Evolutionary conservation across 352 stramenopile genomes (phyloP).

Genomic region (Phytophthora palmivora): DNA sequence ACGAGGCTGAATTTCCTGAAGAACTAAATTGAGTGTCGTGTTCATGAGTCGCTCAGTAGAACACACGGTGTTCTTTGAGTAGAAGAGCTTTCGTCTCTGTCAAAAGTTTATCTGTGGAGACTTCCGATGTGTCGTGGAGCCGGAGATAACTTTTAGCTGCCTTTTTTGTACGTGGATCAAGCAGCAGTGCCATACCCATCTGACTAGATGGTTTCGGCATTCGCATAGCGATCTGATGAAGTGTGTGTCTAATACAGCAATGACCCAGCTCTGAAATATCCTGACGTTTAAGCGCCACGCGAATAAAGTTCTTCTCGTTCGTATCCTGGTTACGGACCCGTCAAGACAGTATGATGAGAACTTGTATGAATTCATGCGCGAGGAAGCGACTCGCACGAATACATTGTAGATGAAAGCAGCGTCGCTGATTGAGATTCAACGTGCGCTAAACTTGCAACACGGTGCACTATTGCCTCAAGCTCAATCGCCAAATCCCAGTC

Average conservation of each 20-base stretch:
- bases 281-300: neutral
- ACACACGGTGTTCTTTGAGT: neutral
- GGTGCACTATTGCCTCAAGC: slow-evolving; percentile 3
- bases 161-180: slow-evolving; percentile 1
- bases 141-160: slow-evolving; percentile 2
- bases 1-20: too few species aligned
- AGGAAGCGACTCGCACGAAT: neutral
- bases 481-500: slow-evolving; percentile 1
- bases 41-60: too few species aligned
- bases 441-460: slow-evolving; percentile 2
- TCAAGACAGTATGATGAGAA: neutral
- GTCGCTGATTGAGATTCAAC: slow-evolving; percentile 2
- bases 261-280: neutral
- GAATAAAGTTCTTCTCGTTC: neutral
- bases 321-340: neutral
- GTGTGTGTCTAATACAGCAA: neutral
- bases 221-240: neutral
- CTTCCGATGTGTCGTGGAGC: neutral
- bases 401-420: slow-evolving; percentile 7
- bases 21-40: too few species aligned
- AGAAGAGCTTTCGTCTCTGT: neutral
- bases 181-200: slow-evolving; percentile 1
- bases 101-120: neutral
- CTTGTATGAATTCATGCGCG: slow-evolving; percentile 2
- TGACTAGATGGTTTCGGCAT: neutral